phyloP scores from a whole-genome alignment of 2,329 filamentous ascomycete genomes.

The Knoxdaviesia proteae region DNA sequence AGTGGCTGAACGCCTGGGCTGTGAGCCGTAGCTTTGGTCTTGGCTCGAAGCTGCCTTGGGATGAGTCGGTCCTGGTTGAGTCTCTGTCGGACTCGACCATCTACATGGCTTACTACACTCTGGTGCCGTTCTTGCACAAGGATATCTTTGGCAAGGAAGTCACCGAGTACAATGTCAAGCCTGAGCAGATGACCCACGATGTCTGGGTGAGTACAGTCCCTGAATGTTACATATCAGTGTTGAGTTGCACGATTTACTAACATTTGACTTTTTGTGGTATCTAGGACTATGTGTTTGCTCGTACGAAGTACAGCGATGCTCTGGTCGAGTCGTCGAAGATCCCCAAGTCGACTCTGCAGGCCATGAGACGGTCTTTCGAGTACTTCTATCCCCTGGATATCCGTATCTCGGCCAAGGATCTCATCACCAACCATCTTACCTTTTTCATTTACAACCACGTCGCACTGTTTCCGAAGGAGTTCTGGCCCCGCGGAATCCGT shows the following conservation, averaged over 20 bases:
- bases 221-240: no score
- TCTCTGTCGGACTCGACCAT: slow-evolving; percentile 79
- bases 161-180: slow-evolving; percentile 46
- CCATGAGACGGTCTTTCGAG: slow-evolving; percentile 78
- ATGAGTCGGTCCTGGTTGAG: slow-evolving; percentile 76
- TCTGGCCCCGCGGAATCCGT: slow-evolving; percentile 73
- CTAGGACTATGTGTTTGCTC: slow-evolving; percentile 67
- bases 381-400: slow-evolving; percentile 95
- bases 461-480: slow-evolving; percentile 69
- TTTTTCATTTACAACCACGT: slow-evolving; percentile 91
- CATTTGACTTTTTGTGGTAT: no score
- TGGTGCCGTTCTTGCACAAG: slow-evolving; percentile 46
- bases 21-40: slow-evolving; percentile 82
- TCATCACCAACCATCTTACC: slow-evolving; percentile 84
- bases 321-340: slow-evolving; percentile 48
- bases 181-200: slow-evolving; percentile 82
- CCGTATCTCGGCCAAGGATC: slow-evolving; percentile 74
- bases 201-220: slow-evolving; percentile 37
- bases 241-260: no score
- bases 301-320: slow-evolving; percentile 47
- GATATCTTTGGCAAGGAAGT: slow-evolving; percentile 66
- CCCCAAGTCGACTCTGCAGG: slow-evolving; percentile 48
- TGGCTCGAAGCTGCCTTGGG: slow-evolving; percentile 89
- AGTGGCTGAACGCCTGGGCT: slow-evolving; percentile 92
- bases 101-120: slow-evolving; percentile 69